phyloP scores from a whole-genome alignment of 768 basidiomycete species.

The Trametes gibbosa region DNA sequence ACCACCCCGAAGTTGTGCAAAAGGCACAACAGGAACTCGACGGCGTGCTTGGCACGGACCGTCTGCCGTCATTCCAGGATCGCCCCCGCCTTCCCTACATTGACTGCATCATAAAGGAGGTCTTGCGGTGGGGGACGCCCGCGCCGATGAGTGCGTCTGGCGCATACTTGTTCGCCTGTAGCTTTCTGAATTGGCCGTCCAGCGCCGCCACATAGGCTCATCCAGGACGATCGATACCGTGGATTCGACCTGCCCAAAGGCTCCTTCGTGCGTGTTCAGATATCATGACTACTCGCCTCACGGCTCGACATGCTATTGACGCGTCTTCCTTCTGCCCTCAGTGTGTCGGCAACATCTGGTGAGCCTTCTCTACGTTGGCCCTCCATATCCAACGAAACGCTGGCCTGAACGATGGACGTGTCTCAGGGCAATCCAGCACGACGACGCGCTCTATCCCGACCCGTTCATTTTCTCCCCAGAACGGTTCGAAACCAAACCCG shows the following conservation, averaged over 20 bases:
- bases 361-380: neutral
- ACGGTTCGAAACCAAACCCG: neutral
- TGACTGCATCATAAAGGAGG: conserved; percentile 3
- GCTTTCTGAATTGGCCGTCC: neutral
- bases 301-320: too few species aligned
- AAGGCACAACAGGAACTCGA: conserved; percentile 5
- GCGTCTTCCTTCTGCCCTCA: neutral
- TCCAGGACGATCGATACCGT: conserved; percentile 5
- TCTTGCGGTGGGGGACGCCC: conserved; percentile 1
- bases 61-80: conserved; percentile 3
- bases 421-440: conserved; percentile 15
- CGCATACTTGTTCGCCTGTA: too few species aligned
- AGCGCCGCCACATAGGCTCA: conserved; percentile 10
- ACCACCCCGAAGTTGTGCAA: neutral
- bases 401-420: too few species aligned
- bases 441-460: conserved; percentile 11
- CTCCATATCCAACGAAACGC: too few species aligned
- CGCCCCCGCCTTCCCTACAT: neutral
- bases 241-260: conserved; percentile 7
- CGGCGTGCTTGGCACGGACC: neutral
- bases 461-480: conserved; percentile 9
- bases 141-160: conserved; percentile 4
- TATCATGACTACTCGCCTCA: too few species aligned
- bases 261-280: neutral
- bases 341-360: conserved; percentile 16